phyloP scores from a whole-genome alignment of 306 rosid species.

The Trifolium repens region DNA sequence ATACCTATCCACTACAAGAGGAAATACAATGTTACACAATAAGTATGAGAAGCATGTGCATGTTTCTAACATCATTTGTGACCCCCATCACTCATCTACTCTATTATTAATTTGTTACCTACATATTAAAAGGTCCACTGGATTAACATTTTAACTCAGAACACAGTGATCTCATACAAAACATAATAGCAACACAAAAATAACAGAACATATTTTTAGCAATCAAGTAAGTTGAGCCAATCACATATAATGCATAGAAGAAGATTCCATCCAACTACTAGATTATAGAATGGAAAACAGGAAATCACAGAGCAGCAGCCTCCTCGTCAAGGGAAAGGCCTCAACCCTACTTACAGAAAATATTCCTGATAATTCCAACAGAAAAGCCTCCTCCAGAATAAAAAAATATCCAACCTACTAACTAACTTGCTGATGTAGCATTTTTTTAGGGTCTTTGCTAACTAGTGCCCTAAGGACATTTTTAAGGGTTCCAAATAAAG shows the following conservation, averaged over 20 bases:
- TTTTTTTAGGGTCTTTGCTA: background rate
- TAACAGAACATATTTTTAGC: background rate
- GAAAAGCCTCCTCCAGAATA: background rate
- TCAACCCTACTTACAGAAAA: background rate
- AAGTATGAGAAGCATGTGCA: background rate
- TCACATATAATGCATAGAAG: background rate
- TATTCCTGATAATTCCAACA: background rate
- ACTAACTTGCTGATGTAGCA: background rate
- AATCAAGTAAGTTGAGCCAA: background rate
- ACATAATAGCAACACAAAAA: background rate
- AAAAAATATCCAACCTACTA: background rate
- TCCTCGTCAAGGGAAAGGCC: background rate
- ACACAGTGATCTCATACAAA: background rate
- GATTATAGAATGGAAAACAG: background rate
- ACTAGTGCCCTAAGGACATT: background rate
- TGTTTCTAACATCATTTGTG: background rate
- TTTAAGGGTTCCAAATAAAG: background rate
- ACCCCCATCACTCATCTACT: background rate
- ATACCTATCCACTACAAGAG: background rate
- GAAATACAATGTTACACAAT: background rate
- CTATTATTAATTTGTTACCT: constrained; percentile 14
- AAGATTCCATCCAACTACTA: background rate
- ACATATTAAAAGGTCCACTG: background rate
- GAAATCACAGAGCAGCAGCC: background rate
- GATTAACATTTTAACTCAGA: background rate